Conservation (phyloP, 805 yeast genomes). For the Kurtzmaniella cleridarum region DNA sequence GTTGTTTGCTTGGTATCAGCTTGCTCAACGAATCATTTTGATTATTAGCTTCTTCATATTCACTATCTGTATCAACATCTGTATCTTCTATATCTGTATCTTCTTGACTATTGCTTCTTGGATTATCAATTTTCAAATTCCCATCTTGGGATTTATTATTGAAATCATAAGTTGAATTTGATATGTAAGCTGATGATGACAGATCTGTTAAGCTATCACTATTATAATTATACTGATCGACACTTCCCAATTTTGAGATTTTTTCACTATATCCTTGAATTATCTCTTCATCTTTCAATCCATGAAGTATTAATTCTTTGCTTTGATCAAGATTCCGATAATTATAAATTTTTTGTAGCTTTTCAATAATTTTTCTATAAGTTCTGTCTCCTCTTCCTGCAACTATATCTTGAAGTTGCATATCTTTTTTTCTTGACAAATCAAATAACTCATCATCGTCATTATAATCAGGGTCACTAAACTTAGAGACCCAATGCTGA, state of each 20-base stretch:
- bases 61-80: too few species aligned
- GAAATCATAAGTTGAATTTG: too few species aligned
- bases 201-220: slow-evolving; percentile 2
- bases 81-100: too few species aligned
- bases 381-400: slow-evolving; percentile 21
- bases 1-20: too few species aligned
- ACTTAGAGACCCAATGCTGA: slow-evolving; percentile 7
- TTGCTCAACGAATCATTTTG: too few species aligned
- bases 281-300: slow-evolving; percentile 4
- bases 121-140: too few species aligned
- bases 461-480: slow-evolving; percentile 1
- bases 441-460: slow-evolving; percentile 8
- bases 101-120: too few species aligned
- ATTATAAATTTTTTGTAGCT: slow-evolving; percentile 19
- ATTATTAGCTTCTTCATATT: too few species aligned
- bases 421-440: slow-evolving; percentile 11
- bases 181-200: too few species aligned
- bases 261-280: neutral
- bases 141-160: too few species aligned
- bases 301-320: slow-evolving; percentile 5
- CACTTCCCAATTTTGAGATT: slow-evolving; percentile 9
- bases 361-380: slow-evolving; percentile 16
- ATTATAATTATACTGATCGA: slow-evolving; percentile 12
- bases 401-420: slow-evolving; percentile 19
- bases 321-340: slow-evolving; percentile 1